Conservation (phyloP, 1,284 basidiomycete genomes). For the Irpex sp. region DNA sequence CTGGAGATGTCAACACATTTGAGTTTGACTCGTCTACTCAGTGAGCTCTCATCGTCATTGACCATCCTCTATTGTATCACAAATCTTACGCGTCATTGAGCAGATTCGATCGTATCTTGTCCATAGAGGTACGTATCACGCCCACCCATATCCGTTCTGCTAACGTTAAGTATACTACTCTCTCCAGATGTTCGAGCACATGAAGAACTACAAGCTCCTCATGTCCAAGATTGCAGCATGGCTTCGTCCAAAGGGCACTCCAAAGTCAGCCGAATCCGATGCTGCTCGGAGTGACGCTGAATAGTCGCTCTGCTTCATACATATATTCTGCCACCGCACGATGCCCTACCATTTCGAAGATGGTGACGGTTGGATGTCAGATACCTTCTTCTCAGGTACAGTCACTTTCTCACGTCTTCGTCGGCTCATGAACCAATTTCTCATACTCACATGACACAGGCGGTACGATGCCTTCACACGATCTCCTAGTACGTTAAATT, state of each 20-base stretch:
- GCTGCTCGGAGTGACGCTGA: conserved; percentile 15
- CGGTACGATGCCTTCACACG: conserved; percentile 66
- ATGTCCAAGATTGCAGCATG: conserved; percentile 68
- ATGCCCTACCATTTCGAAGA: conserved; percentile 75
- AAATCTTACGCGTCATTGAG: background rate
- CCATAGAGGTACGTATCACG: conserved; percentile 52
- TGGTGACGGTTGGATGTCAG: conserved; percentile 75
- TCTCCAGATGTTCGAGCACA: conserved; percentile 78
- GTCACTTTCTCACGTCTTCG: background rate
- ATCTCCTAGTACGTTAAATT: conserved; percentile 50
- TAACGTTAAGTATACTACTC: background rate
- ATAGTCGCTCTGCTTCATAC: conserved; percentile 62
- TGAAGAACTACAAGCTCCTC: conserved; percentile 74
- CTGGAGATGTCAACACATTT: conserved; percentile 68
- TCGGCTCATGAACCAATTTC: conserved; percentile 15
- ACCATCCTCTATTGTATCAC: background rate
- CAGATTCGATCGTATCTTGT: conserved; percentile 73
- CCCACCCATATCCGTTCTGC: background rate
- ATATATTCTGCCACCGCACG: conserved; percentile 71
- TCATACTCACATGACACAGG: conserved; percentile 28
- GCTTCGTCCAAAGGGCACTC: conserved; percentile 46
- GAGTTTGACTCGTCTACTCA: conserved; percentile 51
- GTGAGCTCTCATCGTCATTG: no score
- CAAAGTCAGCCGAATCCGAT: conserved; percentile 4
- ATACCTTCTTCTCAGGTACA: conserved; percentile 72